Evolutionary conservation across 352 stramenopile genomes (phyloP), one percentile per base, ranked within the genome.

Genomic region (Phytophthora pistaciae): DNA sequence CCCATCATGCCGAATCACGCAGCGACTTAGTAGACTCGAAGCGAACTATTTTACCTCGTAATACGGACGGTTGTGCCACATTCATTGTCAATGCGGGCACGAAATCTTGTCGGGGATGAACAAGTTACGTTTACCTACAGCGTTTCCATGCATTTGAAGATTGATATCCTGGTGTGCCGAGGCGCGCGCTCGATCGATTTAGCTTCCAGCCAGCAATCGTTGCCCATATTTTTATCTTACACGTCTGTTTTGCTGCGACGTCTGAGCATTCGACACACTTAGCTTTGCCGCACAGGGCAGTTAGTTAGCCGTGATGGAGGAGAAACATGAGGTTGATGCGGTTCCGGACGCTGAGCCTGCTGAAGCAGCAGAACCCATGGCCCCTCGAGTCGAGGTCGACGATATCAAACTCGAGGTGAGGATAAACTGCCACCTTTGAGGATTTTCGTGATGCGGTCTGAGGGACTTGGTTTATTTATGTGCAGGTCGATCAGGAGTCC

Each of bases 321-420:
- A 58, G 23, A 49, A 54, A 7, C 20, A 56, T 20, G 29, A 74
- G 29, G 50, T 53, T 65, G 38, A 25, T 10, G 42, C 18, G n/a
- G 27, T 53, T 53, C 42, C 18, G 2, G 52, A 60, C 18, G 40
- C 20, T 44, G 60, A 20, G 50, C 2, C 42, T 11, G 18, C 13
- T 56, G 29, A 59, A 27, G 46, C 36, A 21, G 68, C 59, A 20
- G 48, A 63, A 29, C 66, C 73, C 10, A 68, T 67, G 65, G 55
- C 60, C 40, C 40, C 72, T 62, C 62, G 18, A 64, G 31, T 63
- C 3, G 29, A 74, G 31, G 53, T 70, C 27, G 63, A 74, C 8
- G 68, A 79, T 13, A 53, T 79, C 21, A 56, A 70, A 55, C 27
- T 79, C 36, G 58, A 76, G 56, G 73, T 77, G 44, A 56, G 59